A percentile compares a stretch with the other conserved stretches of the same genome.
phyloP scores from a whole-genome alignment of 1,284 basidiomycete genomes.

The Rhodotorula sp. region DNA sequence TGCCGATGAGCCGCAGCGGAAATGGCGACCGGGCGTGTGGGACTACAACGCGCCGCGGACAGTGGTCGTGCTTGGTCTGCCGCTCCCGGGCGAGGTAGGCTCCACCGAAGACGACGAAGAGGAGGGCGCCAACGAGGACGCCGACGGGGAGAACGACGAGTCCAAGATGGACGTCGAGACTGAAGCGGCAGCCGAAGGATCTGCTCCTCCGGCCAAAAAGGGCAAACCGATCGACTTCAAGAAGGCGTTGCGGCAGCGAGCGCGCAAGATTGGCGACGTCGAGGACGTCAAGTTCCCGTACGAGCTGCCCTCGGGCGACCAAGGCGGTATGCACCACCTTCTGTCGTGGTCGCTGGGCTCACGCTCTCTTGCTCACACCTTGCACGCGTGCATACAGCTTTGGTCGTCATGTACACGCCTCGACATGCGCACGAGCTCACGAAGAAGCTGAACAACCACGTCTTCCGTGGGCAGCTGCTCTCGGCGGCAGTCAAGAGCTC shows the following conservation, averaged over 20 bases:
- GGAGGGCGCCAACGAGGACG: conserved; percentile 24
- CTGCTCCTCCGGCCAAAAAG: conserved; percentile 7
- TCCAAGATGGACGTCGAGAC: conserved; percentile 38
- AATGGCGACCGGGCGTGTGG: conserved; percentile 26
- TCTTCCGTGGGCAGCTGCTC: conserved; percentile 84
- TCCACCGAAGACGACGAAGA: conserved; percentile 31
- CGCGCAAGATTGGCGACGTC: conserved; percentile 59
- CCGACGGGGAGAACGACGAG: conserved; percentile 8
- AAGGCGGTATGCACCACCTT: conserved; percentile 19
- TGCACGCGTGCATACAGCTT: conserved; percentile 54
- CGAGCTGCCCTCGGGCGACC: conserved; percentile 35
- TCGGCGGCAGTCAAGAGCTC: conserved; percentile 76
- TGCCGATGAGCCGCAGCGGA: conserved; percentile 20
- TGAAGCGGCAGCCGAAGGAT: conserved; percentile 49
- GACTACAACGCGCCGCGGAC: conserved; percentile 43
- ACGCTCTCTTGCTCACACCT: conserved; percentile 10
- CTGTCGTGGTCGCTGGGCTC: conserved; percentile 40
- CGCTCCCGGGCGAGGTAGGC: conserved; percentile 24
- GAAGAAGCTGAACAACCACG: conserved; percentile 87
- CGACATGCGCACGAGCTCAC: conserved; percentile 61
- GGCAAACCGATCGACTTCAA: conserved; percentile 50
- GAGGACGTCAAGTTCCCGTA: conserved; percentile 41
- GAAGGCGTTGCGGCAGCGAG: conserved; percentile 80
- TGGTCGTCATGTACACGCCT: conserved; percentile 73
- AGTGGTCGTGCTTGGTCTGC: conserved; percentile 35